Conservation (phyloP, 805 yeast species). For the Starmerella sp. region DNA sequence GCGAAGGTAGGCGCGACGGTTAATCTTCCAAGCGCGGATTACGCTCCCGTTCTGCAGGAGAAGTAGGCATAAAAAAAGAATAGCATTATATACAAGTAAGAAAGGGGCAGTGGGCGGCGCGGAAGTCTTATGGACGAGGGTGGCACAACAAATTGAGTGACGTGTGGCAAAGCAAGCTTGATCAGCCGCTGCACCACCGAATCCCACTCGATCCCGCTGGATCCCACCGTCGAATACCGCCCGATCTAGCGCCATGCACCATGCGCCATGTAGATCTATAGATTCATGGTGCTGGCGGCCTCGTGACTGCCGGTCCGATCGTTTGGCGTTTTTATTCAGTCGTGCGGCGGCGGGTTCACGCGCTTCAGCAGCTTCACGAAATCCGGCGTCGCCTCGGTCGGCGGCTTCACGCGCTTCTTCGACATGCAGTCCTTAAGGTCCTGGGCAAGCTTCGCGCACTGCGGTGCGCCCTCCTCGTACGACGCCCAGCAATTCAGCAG, state of each 20-base stretch:
- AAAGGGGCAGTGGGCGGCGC: no score
- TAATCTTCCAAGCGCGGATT: background rate
- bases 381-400: constrained; percentile 22
- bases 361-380: constrained; percentile 14
- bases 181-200: no score
- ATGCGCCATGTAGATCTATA: no score
- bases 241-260: no score
- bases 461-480: constrained; percentile 67
- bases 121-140: no score
- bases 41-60: background rate
- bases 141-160: no score
- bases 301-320: no score
- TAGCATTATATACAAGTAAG: no score
- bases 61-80: background rate
- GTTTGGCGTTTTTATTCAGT: constrained; percentile 14
- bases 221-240: no score
- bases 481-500: constrained; percentile 94
- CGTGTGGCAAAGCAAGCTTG: no score
- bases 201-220: no score
- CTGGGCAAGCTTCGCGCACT: constrained; percentile 43
- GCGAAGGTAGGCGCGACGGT: background rate
- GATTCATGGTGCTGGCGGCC: no score
- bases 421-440: constrained; percentile 69
- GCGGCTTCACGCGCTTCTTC: constrained; percentile 23
- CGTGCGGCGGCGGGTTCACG: constrained; percentile 42